Base-by-base conservation (phyloP, 805 yeast species). In the Candida wancherniae region DNA sequence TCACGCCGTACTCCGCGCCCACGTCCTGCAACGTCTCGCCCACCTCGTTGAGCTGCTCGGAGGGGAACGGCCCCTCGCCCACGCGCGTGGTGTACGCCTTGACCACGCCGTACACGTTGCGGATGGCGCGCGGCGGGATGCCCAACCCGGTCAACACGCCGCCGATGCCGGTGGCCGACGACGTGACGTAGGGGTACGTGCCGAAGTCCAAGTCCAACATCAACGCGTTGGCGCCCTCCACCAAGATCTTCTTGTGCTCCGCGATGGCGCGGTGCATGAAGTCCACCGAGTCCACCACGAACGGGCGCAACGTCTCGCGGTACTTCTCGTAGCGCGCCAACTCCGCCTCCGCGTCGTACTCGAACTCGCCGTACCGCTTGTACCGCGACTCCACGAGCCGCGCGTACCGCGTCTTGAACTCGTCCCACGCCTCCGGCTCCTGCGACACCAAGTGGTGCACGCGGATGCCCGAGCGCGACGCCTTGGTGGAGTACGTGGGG, bases 31-130 rank as follows among this genome's bases (percentile, higher is more conserved):
- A 71, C 45, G 77, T 75, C 51, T 84, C 94, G 53, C 98, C 98
- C 28, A 68, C 76, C 21, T 66, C 78, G 59, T 90, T 87, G 56
- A 88, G 73, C 59, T 88, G 97, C 65, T 92, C 98, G 35, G 97
- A 81, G 40, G 98, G 97, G 83, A 92, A 92, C 19, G 98, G 98
- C 44, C 98, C 98, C 57, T 88, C 97, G 51, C 98, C 98, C 34
- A 92, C 98, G 64, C 98, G 80, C 21, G 98, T 92, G 26, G 98
- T 92, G 66, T 92, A 92, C 24, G 97, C 97, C 70, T 92, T 92
- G 27, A 90, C 97, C 15, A 92, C 98, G 62, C 98, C 98, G 57
- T 81, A 86, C 26, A 87, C 70, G 58, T 86, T 80, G 32, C 70
- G 73, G 50, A 92, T 81, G 41, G 78, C 65, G 44, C 70, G 74